Base-by-base conservation (phyloP, 768 basidiomycete species). In the Bullera alba region DNA sequence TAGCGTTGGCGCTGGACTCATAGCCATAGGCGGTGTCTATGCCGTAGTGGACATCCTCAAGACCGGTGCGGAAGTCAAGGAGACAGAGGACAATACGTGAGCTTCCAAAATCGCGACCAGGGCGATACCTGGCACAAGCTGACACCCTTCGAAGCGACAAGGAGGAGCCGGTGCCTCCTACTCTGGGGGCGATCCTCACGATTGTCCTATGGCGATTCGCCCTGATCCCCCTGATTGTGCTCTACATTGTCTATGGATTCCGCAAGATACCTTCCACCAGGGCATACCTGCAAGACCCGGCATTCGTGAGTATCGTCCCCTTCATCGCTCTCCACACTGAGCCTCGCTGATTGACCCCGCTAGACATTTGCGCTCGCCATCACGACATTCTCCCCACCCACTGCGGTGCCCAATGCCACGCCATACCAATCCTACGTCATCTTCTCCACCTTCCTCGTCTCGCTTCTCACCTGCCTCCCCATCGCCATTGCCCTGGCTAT, bases 321-420 rank as follows among this genome's bases (percentile, higher is more conserved):
- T 6, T 43, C 26, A 29, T 19, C n/a, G 19, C 21, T 27, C 17
- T 17, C 26, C 28, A 37, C n/a, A 45, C 44, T n/a, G n/a, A n/a
- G n/a, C n/a, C n/a, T n/a, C n/a, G n/a, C 21, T 6, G 22, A 22
- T 19, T 21, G 23, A 39, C 23, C 23, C 14, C 22, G 2, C 14
- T 47, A 71, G 70, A 61, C 65, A 5, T 71, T 69, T 56, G 64
- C 61, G 5, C 51, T 71, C 0, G 58, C 52, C 15, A 45, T 67
- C 4, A 53, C 60, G 16, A 48, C 60, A 26, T 50, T 71, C 22
- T 46, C 61, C 1, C 70, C 70, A 8, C 70, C 70, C 0, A 43
- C 49, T 27, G 30, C 67, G 7, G 60, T 65, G 0, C 5, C 54
- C 21, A 27, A 47, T 2, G 37, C 65, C 1, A 48, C 53, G 16